phyloP scores from a whole-genome alignment of 805 yeast species.

The Suhomyces faveliae region DNA sequence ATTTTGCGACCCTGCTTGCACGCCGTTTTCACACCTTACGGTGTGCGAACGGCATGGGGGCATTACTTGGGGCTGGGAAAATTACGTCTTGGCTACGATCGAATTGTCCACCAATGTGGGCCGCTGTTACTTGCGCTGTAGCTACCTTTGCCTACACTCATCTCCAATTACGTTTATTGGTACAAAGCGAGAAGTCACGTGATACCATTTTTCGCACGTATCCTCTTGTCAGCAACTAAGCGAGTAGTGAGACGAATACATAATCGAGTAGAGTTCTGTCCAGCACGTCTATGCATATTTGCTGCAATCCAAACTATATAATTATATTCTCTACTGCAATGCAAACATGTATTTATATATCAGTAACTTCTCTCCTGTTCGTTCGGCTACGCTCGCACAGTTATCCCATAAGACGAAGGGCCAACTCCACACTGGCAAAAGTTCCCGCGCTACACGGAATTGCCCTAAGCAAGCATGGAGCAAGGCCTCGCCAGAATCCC shows the following conservation, averaged over 20 bases:
- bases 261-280: too few relatives aligned
- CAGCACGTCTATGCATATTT: too few relatives aligned
- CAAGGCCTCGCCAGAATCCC: conserved; percentile 65
- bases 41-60: too few relatives aligned
- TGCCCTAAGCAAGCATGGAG: conserved; percentile 59
- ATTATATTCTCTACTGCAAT: too few relatives aligned
- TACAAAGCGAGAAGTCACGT: not conserved
- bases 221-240: too few relatives aligned
- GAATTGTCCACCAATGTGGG: not conserved
- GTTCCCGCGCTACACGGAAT: conserved; percentile 72
- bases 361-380: too few relatives aligned
- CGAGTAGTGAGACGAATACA: too few relatives aligned
- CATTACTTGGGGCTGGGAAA: not conserved
- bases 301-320: too few relatives aligned
- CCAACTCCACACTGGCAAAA: conserved; percentile 71
- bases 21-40: too few relatives aligned
- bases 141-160: not conserved
- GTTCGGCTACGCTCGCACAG: too few relatives aligned
- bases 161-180: not conserved
- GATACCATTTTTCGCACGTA: too few relatives aligned
- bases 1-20: not conserved
- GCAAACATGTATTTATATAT: too few relatives aligned
- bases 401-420: conserved; percentile 55
- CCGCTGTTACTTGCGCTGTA: not conserved
- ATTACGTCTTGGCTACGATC: not conserved